Percentiles rank a stretch among this genome's conserved stretches.
These are phyloP conservation scores for Naganishia onofrii DNA, from an alignment of 768 basidiomycete genomes.

Conservation along the genomic window DNA sequence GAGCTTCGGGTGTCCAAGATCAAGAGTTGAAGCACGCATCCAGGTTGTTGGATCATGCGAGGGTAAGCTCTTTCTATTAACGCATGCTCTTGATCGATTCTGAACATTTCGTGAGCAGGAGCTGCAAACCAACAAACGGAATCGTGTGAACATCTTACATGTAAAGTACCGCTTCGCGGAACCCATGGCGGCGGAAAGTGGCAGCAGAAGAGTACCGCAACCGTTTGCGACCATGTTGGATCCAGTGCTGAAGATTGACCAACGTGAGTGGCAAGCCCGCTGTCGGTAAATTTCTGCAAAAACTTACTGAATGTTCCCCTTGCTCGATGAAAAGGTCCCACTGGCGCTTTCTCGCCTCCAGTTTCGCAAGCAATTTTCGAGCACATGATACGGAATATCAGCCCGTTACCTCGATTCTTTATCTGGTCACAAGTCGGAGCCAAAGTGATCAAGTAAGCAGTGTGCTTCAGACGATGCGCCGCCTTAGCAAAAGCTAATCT, in stretches of 20 bases:
- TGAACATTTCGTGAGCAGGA: conserved; percentile 26
- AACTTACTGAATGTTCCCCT: background rate
- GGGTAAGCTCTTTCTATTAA: conserved; percentile 36
- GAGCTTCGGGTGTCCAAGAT: conserved; percentile 39
- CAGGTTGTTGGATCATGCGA: conserved; percentile 46
- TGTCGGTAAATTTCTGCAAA: background rate
- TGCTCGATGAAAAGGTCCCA: conserved; percentile 34
- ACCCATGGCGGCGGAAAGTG: conserved; percentile 25
- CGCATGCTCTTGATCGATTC: background rate
- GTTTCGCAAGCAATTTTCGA: conserved; percentile 46
- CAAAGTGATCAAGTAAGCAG: conserved; percentile 40
- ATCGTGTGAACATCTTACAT: conserved; percentile 45
- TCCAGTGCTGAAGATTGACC: conserved; percentile 48
- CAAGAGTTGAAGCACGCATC: conserved; percentile 45
- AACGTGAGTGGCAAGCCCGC: conserved; percentile 39
- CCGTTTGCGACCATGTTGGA: conserved; percentile 48
- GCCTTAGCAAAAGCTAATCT: background rate
- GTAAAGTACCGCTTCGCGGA: conserved; percentile 49
- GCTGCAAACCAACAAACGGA: conserved; percentile 34
- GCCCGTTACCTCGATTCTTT: conserved; percentile 47
- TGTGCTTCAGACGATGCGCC: background rate
- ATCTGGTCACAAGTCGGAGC: conserved; percentile 47
- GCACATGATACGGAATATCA: conserved; percentile 43
- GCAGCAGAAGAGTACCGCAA: conserved; percentile 40
- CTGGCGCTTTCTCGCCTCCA: conserved; percentile 45